Evolutionary conservation across 805 yeast species (phyloP), one percentile per base, ranked within the genome.

Genomic region (Yamadazyma olivae): DNA sequence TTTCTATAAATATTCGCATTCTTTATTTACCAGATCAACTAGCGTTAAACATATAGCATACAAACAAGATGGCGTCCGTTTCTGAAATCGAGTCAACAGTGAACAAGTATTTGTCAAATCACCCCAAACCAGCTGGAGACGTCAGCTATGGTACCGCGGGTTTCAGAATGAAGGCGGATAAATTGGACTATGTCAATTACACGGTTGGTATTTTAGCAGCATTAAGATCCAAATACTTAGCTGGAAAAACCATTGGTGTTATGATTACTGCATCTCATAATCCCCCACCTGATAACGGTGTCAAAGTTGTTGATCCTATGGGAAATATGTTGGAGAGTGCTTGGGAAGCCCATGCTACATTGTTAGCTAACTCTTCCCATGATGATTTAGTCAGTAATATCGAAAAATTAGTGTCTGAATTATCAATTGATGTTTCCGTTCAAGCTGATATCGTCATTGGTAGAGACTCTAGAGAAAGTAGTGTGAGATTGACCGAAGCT

Each of bases 231-330:
- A 74, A 81, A 40, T 71, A 67, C 41, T 63, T 84, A 21, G 63
- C 65, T 1, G 86, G 91, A 1, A 68, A 82, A 49, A 75, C 83
- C 6, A 75, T 90, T 20, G 99, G 99, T n/a, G 82, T 90, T 9
- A 91, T 93, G 97, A 81, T 93, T 52, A 93, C 97, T 1, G 97
- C 96, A 0, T 84, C 95, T 0, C 97, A 89, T 59, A 89, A 89
- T 51, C 96, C 96, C 0, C 95, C 97, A 0, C 46, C 69, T 27
- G 97, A 90, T 56, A 88, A 88, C 50, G 96, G 96, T 19, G 91
- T 88, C 33, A 91, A 91, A 61, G 71, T 93, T n/a, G 87, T 91
- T 17, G 98, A 91, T 48, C 97, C 98, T 1, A 63, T 73, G 55
- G 97, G 98, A 17, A 88, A 84, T 44, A 90, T 90, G 97, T 71